These are phyloP conservation scores for Aspergillus sp. DNA, from an alignment of 2,329 filamentous ascomycete species.

Conservation along the genomic window DNA sequence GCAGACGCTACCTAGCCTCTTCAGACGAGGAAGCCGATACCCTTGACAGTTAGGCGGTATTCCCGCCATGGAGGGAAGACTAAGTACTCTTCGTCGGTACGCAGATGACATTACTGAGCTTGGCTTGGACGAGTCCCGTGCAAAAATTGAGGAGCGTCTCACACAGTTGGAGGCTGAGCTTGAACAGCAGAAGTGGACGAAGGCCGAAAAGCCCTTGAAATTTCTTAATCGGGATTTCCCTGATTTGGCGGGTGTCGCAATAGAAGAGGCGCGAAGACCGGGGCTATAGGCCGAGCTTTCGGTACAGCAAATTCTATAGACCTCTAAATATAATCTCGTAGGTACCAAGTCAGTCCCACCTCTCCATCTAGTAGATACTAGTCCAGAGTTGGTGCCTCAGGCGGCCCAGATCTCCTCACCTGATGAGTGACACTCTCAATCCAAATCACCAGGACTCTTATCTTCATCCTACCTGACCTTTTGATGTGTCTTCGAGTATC, in stretches of 20 bases:
- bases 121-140: conserved; percentile 31
- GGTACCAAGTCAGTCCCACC: too few relatives aligned
- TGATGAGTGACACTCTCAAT: conserved; percentile 1
- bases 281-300: conserved; percentile 13
- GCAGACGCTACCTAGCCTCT: neutral
- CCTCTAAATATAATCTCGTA: neutral
- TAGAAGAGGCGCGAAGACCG: conserved; percentile 26
- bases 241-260: conserved; percentile 24
- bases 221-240: conserved; percentile 26
- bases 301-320: neutral
- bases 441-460: neutral
- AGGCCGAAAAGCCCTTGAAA: conserved; percentile 23
- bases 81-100: conserved; percentile 28
- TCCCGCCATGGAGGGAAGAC: conserved; percentile 24
- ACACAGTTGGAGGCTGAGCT: conserved; percentile 24
- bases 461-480: conserved; percentile 3
- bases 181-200: conserved; percentile 21
- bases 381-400: neutral
- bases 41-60: conserved; percentile 19
- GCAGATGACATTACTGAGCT: conserved; percentile 31
- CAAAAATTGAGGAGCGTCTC: conserved; percentile 28
- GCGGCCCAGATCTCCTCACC: conserved; percentile 19
- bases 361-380: neutral
- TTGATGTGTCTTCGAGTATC: neutral
- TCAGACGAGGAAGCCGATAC: neutral